Percentiles rank a stretch among this genome's conserved stretches.
Conservation (phyloP, 148 eudicot species). For the Vaccinium macrocarpon region DNA sequence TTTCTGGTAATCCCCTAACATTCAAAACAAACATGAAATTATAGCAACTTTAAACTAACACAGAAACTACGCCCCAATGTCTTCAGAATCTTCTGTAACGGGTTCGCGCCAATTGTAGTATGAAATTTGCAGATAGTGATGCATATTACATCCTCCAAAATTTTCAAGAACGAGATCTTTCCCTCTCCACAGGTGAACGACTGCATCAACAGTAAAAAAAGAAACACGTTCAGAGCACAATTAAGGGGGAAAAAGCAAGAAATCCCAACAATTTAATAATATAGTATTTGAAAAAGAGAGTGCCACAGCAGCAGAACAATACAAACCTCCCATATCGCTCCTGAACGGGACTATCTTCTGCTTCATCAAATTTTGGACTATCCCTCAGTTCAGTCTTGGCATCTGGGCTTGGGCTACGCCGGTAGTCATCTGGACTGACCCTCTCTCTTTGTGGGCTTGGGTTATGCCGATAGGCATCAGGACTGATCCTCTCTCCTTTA, state of each 20-base stretch:
- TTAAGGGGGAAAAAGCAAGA: background rate
- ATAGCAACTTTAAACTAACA: conserved; percentile 3
- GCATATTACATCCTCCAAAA: background rate
- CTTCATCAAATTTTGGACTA: conserved; percentile 41
- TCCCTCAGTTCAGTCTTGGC: conserved; percentile 32
- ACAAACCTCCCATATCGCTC: conserved; percentile 50
- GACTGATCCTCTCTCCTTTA: conserved; percentile 37
- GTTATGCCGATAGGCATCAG: conserved; percentile 35
- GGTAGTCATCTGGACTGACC: conserved; percentile 42
- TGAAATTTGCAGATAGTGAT: background rate
- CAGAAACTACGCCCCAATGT: background rate
- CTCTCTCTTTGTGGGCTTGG: conserved; percentile 41
- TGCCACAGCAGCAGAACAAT: background rate
- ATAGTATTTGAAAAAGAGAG: background rate
- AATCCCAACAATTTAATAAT: background rate
- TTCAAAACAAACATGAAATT: background rate
- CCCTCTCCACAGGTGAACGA: conserved; percentile 32
- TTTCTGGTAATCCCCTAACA: background rate
- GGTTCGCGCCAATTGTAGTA: background rate
- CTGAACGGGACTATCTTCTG: conserved; percentile 41
- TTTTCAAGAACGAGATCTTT: conserved; percentile 40
- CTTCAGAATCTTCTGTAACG: conserved; percentile 2
- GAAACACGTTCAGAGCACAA: background rate
- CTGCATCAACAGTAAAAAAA: conserved; percentile 24
- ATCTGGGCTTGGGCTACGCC: conserved; percentile 34